Evolutionary conservation across 2,329 filamentous ascomycete species (phyloP), one percentile per base, ranked within the genome.

Genomic region (Phialocephala subalpina): DNA sequence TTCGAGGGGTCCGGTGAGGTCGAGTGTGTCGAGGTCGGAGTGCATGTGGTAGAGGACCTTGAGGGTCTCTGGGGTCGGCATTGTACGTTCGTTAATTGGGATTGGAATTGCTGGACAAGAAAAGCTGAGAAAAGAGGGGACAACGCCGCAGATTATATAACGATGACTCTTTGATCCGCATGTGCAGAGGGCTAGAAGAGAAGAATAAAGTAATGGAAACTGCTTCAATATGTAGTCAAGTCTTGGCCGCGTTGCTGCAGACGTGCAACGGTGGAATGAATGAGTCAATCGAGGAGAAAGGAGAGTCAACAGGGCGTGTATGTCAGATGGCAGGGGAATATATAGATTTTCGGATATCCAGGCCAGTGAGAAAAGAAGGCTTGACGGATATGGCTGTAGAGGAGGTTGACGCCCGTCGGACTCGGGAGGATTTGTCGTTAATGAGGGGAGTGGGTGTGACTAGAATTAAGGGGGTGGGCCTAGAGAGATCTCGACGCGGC

Each of bases 41-140:
- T 84, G 83, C 65, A 86, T 79, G 72, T 82, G 78, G 74, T 86
- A 83, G 75, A 88, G 83, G 72, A 87, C 84, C 79, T 86, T 83
- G 80, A 87, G 81, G 27, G 66, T 52, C 2, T 35, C 35, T 16
- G 47, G 64, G 3, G 58, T 56, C 1, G 64, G 16, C 60, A 64
- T 68, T 29, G 40, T 67, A 33, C 14, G n/a, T 49, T 25, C 18
- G 45, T 16, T 18, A 11, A 22, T 25, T 20, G 11, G 6, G n/a
- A 5, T 22, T 49, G n/a, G 45, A n/a, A 20, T n/a, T 45, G 42
- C n/a, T 1, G n/a, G 20, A 49, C 2, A 4, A 49, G 7, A n/a
- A 2, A 9, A 14, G 2, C 11, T 7, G 11, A 9, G 45, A 49
- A 3, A 49, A 14, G 2, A 2, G 7, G 2, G 45, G n/a, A 25